Evolutionary conservation across 1,139 yeast species (phyloP), one percentile per base, ranked within the genome.

Genomic region (Yamadazyma diospyri): DNA sequence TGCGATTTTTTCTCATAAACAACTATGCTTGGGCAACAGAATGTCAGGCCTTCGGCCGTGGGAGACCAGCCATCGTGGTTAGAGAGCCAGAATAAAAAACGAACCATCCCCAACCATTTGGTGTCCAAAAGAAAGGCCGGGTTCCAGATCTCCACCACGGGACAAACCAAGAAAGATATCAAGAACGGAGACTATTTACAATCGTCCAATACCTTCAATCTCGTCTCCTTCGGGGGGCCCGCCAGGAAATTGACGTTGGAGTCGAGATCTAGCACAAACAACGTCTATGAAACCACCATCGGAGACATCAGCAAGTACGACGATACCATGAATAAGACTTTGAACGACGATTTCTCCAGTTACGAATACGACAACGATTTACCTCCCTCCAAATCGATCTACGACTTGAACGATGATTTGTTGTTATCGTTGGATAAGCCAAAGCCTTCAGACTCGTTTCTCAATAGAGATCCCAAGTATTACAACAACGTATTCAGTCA

Each of bases 331-430:
- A 55, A 56, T 30, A 64, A 58, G 16, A 50, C 61, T 9, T 42
- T 50, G 16, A 51, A 46, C 16, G 68, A 61, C 31, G 67, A 61
- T 27, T 49, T 55, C 17, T 51, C 56, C 20, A 41, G 51, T 25
- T 48, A 47, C 33, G 53, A 46, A 28, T 41, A 43, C 27, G 57
- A 51, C 28, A 69, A 62, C 22, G 78, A 76, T 41, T 50, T 64
- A 29, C 86, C 86, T n/a, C 88, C 87, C 0, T 54, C 68, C 4
- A 60, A 73, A 38, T 78, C 86, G 1, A 62, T 80, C 16, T 72
- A 72, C 43, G 87, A 80, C 38, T 64, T 76, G 40, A 70, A 71
- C 42, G 73, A 67, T 37, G 71, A 64, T 29, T 59, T 53, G 11
- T 53, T 58, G 38, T 52, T 49, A 40, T 61, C 61, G 31, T 57